phyloP scores from a whole-genome alignment of 2,329 filamentous ascomycete species.

The Diplocarpon mali region DNA sequence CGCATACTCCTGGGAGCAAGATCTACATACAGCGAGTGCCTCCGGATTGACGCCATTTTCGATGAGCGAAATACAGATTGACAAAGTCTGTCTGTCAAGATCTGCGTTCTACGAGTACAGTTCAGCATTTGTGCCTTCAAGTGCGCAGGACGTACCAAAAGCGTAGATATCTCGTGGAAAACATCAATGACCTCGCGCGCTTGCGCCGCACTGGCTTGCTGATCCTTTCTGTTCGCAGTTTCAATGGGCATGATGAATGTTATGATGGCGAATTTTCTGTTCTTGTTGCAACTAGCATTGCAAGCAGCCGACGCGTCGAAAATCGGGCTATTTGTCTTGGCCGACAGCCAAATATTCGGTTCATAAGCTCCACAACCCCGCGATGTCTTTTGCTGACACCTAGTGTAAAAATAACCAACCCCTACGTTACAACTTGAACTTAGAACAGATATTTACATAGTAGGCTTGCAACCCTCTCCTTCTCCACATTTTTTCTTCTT shows the following conservation, averaged over 20 bases:
- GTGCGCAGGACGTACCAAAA: slow-evolving; percentile 53
- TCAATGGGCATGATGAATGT: slow-evolving; percentile 32
- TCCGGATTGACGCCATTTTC: slow-evolving; percentile 97
- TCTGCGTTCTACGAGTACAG: slow-evolving; percentile 64
- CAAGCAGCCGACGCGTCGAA: not conserved
- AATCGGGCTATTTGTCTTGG: no score
- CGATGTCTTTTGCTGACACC: no score
- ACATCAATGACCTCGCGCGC: slow-evolving; percentile 78
- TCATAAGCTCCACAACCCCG: no score
- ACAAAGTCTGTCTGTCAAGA: slow-evolving; percentile 80
- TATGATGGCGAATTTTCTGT: not conserved
- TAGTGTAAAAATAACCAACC: no score
- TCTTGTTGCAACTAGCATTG: not conserved
- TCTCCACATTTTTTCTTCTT: no score
- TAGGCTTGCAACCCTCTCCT: no score
- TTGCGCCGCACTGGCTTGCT: slow-evolving; percentile 62
- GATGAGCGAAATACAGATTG: slow-evolving; percentile 91
- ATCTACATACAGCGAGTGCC: slow-evolving; percentile 66
- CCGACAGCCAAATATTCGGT: no score
- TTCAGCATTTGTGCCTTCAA: not conserved
- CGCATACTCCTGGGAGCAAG: not conserved
- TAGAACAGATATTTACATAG: no score
- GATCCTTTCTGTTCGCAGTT: slow-evolving; percentile 43
- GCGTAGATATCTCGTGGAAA: slow-evolving; percentile 73
- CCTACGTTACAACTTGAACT: no score